phyloP scores from a whole-genome alignment of 192 early-diverging fungal species.

The Spizellomyces sp. region DNA sequence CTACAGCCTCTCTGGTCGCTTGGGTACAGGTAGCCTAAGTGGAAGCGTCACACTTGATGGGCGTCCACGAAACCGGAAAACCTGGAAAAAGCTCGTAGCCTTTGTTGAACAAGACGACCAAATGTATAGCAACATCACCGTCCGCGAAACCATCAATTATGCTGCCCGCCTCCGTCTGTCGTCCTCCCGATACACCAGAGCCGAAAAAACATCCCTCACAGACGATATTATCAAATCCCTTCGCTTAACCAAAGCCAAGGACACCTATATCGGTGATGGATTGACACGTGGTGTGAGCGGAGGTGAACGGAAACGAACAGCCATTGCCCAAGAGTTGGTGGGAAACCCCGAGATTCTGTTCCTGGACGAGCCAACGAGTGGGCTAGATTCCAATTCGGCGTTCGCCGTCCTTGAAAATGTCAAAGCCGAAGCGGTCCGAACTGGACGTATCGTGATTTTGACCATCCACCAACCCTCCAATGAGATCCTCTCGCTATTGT shows the following conservation, averaged over 20 bases:
- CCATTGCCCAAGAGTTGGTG: constrained; percentile 83
- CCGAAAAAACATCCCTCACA: constrained; percentile 27
- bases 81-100: constrained; percentile 33
- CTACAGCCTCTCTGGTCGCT: constrained; percentile 60
- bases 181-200: constrained; percentile 16
- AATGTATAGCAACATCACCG: constrained; percentile 50
- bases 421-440: constrained; percentile 60
- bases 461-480: constrained; percentile 88
- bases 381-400: constrained; percentile 67
- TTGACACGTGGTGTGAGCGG: constrained; percentile 63
- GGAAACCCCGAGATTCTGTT: constrained; percentile 85
- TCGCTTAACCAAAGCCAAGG: constrained; percentile 41
- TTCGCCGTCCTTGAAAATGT: constrained; percentile 69
- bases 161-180: constrained; percentile 43
- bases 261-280: constrained; percentile 55
- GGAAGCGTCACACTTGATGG: constrained; percentile 82
- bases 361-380: constrained; percentile 78
- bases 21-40: constrained; percentile 56
- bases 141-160: constrained; percentile 44
- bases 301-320: constrained; percentile 67
- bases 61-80: constrained; percentile 42
- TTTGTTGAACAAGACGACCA: constrained; percentile 53
- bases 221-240: constrained; percentile 40
- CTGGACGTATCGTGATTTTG: constrained; percentile 71
- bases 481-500: constrained; percentile 77